phyloP scores from a whole-genome alignment of 331 rosid genomes.

The Rosa hybrid region DNA sequence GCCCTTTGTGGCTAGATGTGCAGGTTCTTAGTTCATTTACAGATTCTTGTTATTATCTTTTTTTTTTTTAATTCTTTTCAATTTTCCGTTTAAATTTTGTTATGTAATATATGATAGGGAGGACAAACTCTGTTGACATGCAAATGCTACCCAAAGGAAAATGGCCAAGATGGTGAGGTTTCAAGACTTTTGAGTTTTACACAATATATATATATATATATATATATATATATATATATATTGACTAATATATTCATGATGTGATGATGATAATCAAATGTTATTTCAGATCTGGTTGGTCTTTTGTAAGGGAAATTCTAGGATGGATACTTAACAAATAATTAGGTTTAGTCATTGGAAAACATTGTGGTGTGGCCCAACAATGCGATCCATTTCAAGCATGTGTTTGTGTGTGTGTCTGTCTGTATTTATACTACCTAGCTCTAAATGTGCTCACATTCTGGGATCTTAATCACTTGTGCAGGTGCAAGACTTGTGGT shows the following conservation, averaged over 20 bases:
- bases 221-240: too few species aligned
- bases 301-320: neutral
- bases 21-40: neutral
- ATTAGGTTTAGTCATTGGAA: neutral
- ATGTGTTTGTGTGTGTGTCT: neutral
- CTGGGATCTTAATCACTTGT: constrained; percentile 10
- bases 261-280: neutral
- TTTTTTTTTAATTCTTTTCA: neutral
- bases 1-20: neutral
- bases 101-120: constrained; percentile 39
- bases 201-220: neutral
- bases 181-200: neutral
- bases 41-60: neutral
- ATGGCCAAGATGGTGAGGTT: constrained; percentile 80
- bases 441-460: neutral
- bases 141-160: constrained; percentile 89
- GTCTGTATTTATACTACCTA: neutral
- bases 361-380: neutral
- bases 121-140: constrained; percentile 62
- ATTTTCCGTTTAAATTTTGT: neutral
- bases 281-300: neutral
- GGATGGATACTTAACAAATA: neutral
- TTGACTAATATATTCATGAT: neutral
- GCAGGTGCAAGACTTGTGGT: constrained; percentile 77
- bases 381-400: neutral